A percentile compares a stretch with the other conserved stretches of the same genome.
Evolutionary conservation across 139 green algal species (phyloP).

Genomic region (Closterium sp.): DNA sequence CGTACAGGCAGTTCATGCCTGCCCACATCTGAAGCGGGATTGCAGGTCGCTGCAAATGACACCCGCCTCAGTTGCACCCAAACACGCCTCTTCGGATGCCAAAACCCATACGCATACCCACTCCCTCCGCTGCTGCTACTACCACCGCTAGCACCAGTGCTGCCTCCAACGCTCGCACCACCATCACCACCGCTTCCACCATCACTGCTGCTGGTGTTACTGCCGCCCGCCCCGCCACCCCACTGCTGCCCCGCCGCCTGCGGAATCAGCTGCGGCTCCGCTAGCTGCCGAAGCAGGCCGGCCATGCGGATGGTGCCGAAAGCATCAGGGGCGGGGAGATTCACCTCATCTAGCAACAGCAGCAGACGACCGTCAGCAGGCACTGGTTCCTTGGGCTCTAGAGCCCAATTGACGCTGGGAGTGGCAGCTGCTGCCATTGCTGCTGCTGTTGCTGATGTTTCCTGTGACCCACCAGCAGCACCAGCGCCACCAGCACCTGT

Average conservation of each 20-base stretch:
- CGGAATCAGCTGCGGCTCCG: not conserved
- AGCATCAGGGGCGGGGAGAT: conserved; percentile 16
- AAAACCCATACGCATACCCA: not conserved
- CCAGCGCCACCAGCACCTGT: not conserved
- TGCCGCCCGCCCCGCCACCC: too few relatives aligned
- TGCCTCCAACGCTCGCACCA: too few relatives aligned
- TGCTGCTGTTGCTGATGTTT: not conserved
- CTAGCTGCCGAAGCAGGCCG: conserved; percentile 24
- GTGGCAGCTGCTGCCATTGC: not conserved
- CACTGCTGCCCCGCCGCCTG: not conserved
- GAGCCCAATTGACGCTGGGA: not conserved
- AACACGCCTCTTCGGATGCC: not conserved
- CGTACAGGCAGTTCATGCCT: not conserved
- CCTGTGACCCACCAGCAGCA: too few relatives aligned
- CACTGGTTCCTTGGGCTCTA: not conserved
- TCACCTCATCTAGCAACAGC: conserved; percentile 31
- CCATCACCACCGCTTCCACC: too few relatives aligned
- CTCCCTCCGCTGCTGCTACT: not conserved
- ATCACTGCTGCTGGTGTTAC: not conserved
- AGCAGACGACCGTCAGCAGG: conserved; percentile 21
- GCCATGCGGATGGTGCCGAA: conserved; percentile 35
- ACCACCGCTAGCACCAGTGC: not conserved
- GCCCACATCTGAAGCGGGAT: not conserved
- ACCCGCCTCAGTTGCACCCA: conserved; percentile 4
- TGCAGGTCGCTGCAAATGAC: not conserved